Evolutionary conservation across 2,329 filamentous ascomycete genomes (phyloP).

Genomic region (Curvularia sp.): DNA sequence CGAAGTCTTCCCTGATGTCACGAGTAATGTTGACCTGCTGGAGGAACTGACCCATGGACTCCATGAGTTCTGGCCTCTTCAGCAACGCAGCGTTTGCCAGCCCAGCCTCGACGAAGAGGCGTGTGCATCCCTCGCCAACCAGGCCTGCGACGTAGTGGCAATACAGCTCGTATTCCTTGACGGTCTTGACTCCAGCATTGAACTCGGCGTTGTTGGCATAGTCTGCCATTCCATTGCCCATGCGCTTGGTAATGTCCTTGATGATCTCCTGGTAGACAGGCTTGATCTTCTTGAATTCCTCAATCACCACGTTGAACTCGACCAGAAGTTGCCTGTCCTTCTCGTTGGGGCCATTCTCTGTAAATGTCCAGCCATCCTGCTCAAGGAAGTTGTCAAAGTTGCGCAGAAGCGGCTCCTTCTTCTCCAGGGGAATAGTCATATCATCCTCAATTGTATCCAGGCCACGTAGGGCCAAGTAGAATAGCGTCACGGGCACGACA

Average conservation of each 20-base stretch:
- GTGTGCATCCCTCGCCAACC: slow-evolving; percentile 92
- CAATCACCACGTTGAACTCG: slow-evolving; percentile 85
- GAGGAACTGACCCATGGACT: slow-evolving; percentile 96
- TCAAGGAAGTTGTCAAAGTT: slow-evolving; percentile 81
- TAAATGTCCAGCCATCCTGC: slow-evolving; percentile 88
- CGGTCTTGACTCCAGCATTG: slow-evolving; percentile 81
- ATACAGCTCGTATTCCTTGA: slow-evolving; percentile 93
- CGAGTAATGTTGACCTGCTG: slow-evolving; percentile 99
- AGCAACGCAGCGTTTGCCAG: slow-evolving; percentile 86
- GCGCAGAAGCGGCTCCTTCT: slow-evolving; percentile 85
- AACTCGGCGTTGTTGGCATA: slow-evolving; percentile 85
- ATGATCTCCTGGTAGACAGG: slow-evolving; percentile 84
- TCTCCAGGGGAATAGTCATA: slow-evolving; percentile 83
- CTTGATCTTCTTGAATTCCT: slow-evolving; percentile 89
- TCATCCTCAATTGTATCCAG: slow-evolving; percentile 99
- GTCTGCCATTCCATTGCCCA: slow-evolving; percentile 99
- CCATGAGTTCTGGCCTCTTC: slow-evolving; percentile 79
- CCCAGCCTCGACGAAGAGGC: slow-evolving; percentile 84
- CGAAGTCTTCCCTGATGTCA: slow-evolving; percentile 87
- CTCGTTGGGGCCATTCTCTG: slow-evolving; percentile 84
- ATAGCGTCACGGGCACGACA: slow-evolving; percentile 84
- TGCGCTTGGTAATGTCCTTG: slow-evolving; percentile 88
- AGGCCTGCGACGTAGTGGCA: slow-evolving; percentile 98
- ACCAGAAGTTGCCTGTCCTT: slow-evolving; percentile 93
- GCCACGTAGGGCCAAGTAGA: slow-evolving; percentile 91